These are phyloP conservation scores for Pseudodiploospora longispora DNA, from an alignment of 2,329 filamentous ascomycete species.

Conservation along the genomic window DNA sequence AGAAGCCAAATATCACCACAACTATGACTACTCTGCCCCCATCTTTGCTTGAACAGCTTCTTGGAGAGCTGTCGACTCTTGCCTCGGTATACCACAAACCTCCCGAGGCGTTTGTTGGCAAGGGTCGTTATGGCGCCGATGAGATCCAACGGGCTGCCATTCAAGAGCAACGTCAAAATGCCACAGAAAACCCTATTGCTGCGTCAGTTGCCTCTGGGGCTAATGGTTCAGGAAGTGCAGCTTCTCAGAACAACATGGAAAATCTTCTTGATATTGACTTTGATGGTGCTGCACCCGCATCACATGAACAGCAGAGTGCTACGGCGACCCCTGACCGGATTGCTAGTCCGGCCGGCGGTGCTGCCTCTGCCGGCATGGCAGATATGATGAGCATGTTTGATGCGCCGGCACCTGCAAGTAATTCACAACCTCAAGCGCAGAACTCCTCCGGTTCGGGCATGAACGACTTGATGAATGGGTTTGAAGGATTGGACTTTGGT, in stretches of 20 bases:
- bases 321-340: conserved; percentile 61
- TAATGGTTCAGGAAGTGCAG: conserved; percentile 46
- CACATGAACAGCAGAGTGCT: conserved; percentile 51
- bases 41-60: conserved; percentile 78
- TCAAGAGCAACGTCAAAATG: conserved; percentile 89
- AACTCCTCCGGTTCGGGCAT: conserved; percentile 46
- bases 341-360: conserved; percentile 48
- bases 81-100: conserved; percentile 98
- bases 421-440: conserved; percentile 20
- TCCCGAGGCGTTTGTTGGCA: conserved; percentile 94
- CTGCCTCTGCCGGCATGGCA: conserved; percentile 42
- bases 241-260: conserved; percentile 71
- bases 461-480: conserved; percentile 85
- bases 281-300: conserved; percentile 87
- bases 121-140: conserved; percentile 87
- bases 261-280: conserved; percentile 96
- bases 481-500: conserved; percentile 71
- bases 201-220: conserved; percentile 68
- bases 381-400: conserved; percentile 66
- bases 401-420: conserved; percentile 47
- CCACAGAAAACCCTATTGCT: conserved; percentile 87
- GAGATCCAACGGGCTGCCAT: conserved; percentile 93
- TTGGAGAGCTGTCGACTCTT: conserved; percentile 84
- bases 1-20: conserved; percentile 87
- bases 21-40: conserved; percentile 87